These are phyloP conservation scores for Xerocomellus dryophilus DNA, from an alignment of 768 basidiomycete species.

Conservation along the genomic window DNA sequence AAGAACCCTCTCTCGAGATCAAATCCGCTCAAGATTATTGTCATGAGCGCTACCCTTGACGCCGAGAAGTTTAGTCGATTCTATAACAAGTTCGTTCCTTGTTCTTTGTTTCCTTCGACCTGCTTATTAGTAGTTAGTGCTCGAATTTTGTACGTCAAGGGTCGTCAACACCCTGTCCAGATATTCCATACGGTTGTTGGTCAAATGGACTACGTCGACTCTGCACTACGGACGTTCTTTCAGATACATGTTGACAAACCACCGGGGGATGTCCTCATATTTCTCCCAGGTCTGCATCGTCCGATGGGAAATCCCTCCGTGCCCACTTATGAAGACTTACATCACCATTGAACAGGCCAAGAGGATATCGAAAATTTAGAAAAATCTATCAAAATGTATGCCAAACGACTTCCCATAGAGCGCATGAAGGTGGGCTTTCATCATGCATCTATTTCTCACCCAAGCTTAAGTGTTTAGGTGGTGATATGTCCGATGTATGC, in stretches of 20 bases:
- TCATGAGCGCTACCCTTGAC: constrained; percentile 98
- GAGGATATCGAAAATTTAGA: constrained; percentile 93
- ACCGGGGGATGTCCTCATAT: constrained; percentile 88
- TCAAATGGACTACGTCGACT: constrained; percentile 82
- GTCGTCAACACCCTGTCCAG: constrained; percentile 88
- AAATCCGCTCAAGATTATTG: constrained; percentile 82
- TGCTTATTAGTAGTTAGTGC: constrained; percentile 49
- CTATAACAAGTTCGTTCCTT: constrained; percentile 65
- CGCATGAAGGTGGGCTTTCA: constrained; percentile 43
- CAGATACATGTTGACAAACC: constrained; percentile 83
- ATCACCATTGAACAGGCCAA: constrained; percentile 55
- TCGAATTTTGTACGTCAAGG: constrained; percentile 86
- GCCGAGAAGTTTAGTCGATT: constrained; percentile 92
- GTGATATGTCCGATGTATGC: constrained; percentile 82
- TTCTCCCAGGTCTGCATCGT: constrained; percentile 67
- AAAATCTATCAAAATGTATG: constrained; percentile 66
- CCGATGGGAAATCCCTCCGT: neutral
- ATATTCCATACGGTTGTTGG: constrained; percentile 74
- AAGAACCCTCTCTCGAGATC: constrained; percentile 35
- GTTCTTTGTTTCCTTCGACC: neutral
- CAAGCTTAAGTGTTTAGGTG: constrained; percentile 45
- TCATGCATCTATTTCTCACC: neutral
- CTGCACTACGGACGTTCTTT: constrained; percentile 90
- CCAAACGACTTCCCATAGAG: constrained; percentile 63
- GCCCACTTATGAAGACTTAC: neutral